Evolutionary conservation across 2,329 filamentous ascomycete species (phyloP), one percentile per base, ranked within the genome.

Genomic region (Cladosporium sphaerospermum): DNA sequence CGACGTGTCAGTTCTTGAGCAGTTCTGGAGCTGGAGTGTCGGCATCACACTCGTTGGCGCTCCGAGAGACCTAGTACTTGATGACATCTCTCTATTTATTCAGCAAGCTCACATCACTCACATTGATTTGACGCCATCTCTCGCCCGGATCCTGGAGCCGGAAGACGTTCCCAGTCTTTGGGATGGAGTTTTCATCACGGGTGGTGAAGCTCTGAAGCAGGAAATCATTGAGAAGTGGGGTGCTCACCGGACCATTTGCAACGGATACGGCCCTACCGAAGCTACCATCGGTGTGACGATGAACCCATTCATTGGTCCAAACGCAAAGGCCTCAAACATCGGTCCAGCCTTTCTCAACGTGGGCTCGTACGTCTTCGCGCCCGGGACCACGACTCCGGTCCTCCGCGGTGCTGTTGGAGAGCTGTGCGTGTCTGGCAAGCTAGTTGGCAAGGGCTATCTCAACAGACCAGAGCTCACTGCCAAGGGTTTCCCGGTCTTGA

Each of bases 21-120:
- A 96, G 63, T 96, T 92, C 67, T 96, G 89, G 89, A 93, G 85
- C 54, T 96, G 91, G 91, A 89, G 86, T 28, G 87, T 93, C 1
- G 90, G 90, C 1, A 90, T 96, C 23, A 85, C 86, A 3, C 79
- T 96, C 0, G 86, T 92, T 2, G 84, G 88, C 2, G 90, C 88
- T 6, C 87, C 89, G 0, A 81, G 88, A 59, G 90, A 96, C 65
- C 66, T 96, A 1, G 85, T 96, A 1, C 84, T 96, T 33, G 88
- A 93, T 61, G 89, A 96, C 61, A 75, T 96, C 13, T 78, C 86
- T 1, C 80, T 79, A 1, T 83, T 85, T 0, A 92, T 96, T 54
- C 80, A 80, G 14, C 76, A 75, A 18, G 76, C 95, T 3, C 71
- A 75, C 8, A 92, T 96, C 57, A 96, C 91, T 0, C 91, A 96